Evolutionary conservation across 805 yeast genomes (phyloP).

Genomic region (Huiozyma sinensis): DNA sequence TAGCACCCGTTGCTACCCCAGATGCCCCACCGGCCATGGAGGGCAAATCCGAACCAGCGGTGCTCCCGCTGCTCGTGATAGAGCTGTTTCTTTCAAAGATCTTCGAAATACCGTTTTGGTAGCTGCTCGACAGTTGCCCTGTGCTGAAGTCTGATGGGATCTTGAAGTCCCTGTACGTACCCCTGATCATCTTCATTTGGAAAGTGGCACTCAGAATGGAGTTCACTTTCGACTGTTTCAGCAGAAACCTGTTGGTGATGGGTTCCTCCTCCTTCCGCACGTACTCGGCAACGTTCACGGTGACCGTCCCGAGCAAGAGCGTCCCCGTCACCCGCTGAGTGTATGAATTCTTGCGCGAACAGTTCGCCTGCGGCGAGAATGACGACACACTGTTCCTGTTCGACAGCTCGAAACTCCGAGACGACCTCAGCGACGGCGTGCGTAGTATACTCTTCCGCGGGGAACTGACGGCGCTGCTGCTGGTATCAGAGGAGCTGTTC

Average conservation of each 20-base stretch:
- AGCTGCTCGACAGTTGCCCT: constrained; percentile 19
- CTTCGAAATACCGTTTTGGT: constrained; percentile 10
- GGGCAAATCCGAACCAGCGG: neutral
- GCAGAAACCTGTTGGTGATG: constrained; percentile 49
- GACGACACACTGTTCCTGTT: neutral
- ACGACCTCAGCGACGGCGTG: constrained; percentile 1
- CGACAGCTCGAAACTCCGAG: neutral
- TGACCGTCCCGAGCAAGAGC: constrained; percentile 52
- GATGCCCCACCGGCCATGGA: no score
- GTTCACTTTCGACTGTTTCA: constrained; percentile 73
- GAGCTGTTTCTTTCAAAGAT: constrained; percentile 2
- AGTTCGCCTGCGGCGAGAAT: neutral
- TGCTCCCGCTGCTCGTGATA: neutral
- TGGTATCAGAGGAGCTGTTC: neutral
- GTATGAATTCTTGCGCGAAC: constrained; percentile 7
- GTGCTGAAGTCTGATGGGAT: constrained; percentile 9
- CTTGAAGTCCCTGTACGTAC: constrained; percentile 24
- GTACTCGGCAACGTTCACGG: constrained; percentile 64
- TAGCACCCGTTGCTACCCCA: neutral
- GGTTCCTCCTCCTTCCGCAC: constrained; percentile 39
- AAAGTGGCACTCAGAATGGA: constrained; percentile 59
- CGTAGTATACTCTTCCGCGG: neutral
- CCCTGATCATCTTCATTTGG: constrained; percentile 36
- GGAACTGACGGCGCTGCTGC: neutral
- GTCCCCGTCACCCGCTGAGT: constrained; percentile 27